Percentiles rank a stretch among this genome's conserved stretches.
phyloP scores from a whole-genome alignment of 169 alveolate species.

The Amoebophrya sp. region DNA sequence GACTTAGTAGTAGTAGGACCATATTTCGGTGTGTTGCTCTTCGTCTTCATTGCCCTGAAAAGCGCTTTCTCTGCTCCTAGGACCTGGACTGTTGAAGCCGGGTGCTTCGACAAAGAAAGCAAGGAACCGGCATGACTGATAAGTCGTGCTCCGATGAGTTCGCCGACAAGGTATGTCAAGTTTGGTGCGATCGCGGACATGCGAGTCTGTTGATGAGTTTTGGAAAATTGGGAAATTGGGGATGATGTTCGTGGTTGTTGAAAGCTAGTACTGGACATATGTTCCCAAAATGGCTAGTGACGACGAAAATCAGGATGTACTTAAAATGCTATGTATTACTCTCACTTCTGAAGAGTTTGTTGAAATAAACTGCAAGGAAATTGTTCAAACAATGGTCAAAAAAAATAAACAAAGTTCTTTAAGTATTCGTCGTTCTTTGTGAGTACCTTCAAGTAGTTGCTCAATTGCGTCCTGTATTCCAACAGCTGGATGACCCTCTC shows the following conservation, averaged over 20 bases:
- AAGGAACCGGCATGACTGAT: conserved; percentile 97
- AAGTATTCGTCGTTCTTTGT: no score
- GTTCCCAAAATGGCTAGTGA: no score
- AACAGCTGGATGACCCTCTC: conserved; percentile 86
- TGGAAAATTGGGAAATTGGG: no score
- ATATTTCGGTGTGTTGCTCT: conserved; percentile 96
- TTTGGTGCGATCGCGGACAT: conserved; percentile 99
- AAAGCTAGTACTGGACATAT: no score
- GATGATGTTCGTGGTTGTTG: no score
- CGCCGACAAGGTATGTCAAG: conserved; percentile 95
- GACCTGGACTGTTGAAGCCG: conserved; percentile 98
- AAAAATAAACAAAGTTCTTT: no score
- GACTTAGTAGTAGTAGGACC: no score
- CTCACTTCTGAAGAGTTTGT: no score
- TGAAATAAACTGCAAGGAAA: no score
- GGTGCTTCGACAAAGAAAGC: conserved; percentile 93
- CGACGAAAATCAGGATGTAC: no score
- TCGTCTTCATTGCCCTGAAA: conserved; percentile 96
- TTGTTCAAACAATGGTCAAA: no score
- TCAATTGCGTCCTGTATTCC: conserved; percentile 76
- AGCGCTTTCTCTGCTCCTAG: conserved; percentile 89
- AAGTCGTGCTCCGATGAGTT: conserved; percentile 98
- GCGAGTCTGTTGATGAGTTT: conserved; percentile 80
- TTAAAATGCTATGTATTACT: no score
- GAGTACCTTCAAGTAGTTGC: conserved; percentile 19